phyloP scores from a whole-genome alignment of 305 asterid genomes.

The Rubia balearica region DNA sequence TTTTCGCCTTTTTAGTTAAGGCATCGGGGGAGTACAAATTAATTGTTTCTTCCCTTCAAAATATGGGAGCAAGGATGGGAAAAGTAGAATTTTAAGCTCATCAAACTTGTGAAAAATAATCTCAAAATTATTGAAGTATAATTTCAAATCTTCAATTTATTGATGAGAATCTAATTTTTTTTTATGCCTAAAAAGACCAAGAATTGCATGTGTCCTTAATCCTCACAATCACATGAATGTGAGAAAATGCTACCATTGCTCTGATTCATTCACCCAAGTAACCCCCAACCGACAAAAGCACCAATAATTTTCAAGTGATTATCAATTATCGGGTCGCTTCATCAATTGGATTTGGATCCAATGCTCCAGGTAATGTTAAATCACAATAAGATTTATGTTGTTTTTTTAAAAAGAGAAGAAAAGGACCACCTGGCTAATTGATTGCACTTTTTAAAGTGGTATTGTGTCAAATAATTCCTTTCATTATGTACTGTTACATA shows the following conservation, averaged over 20 bases:
- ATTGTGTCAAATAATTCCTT: no score
- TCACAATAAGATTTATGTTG: no score
- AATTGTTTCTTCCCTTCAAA: fast-evolving
- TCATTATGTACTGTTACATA: no score
- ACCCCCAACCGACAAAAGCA: neutral
- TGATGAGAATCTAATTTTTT: neutral
- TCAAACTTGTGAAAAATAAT: neutral
- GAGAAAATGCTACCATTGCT: neutral
- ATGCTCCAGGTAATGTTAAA: neutral
- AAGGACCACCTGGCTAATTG: no score
- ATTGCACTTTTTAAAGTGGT: no score
- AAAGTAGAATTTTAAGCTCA: no score
- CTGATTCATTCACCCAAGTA: neutral
- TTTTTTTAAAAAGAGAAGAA: no score
- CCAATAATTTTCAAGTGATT: neutral
- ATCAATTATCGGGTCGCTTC: neutral
- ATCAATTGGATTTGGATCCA: neutral
- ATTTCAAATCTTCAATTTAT: neutral
- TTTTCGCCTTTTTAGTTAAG: no score
- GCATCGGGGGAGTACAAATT: no score
- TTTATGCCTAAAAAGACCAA: neutral
- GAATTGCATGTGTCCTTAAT: neutral
- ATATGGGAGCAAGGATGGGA: neutral
- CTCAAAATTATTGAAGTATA: neutral
- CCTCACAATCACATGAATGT: neutral